These are phyloP conservation scores for Metschnikowia peoriensis DNA, from an alignment of 805 yeast species.

Conservation along the genomic window DNA sequence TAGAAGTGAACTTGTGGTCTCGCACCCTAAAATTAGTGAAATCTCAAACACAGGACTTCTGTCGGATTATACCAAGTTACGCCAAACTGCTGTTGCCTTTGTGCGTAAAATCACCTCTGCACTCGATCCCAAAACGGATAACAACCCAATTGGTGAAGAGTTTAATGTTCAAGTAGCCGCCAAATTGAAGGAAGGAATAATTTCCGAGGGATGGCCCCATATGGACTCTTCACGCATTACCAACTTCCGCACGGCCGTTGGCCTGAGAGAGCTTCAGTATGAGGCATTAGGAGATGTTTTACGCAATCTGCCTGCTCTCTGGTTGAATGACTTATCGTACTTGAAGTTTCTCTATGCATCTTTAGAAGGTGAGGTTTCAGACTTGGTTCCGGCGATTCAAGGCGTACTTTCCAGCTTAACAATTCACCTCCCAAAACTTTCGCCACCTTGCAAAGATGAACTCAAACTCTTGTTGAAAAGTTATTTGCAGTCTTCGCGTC, in stretches of 20 bases:
- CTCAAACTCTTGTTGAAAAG: constrained; percentile 40
- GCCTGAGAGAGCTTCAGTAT: constrained; percentile 63
- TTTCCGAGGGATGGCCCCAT: constrained; percentile 62
- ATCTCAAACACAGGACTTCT: constrained; percentile 60
- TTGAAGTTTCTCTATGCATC: constrained; percentile 71
- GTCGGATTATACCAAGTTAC: constrained; percentile 51
- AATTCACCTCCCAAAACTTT: constrained; percentile 43
- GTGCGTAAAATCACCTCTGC: constrained; percentile 55
- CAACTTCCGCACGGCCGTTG: constrained; percentile 31
- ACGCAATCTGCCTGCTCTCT: constrained; percentile 41
- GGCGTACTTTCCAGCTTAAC: constrained; percentile 64
- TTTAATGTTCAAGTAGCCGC: constrained; percentile 47
- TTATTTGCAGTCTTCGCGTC: constrained; percentile 24
- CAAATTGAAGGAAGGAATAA: constrained; percentile 51
- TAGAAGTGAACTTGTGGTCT: constrained; percentile 53
- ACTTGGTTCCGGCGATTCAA: constrained; percentile 65
- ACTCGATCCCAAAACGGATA: background rate
- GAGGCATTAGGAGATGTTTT: constrained; percentile 75
- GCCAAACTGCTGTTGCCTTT: constrained; percentile 58
- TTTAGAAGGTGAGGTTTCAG: constrained; percentile 59
- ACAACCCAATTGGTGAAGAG: background rate
- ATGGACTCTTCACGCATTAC: constrained; percentile 34
- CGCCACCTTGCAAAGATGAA: constrained; percentile 35
- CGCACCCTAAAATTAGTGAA: constrained; percentile 38
- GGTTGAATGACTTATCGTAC: constrained; percentile 47